Percentiles rank a stretch among this genome's conserved stretches.
Conservation (phyloP, 2,329 filamentous ascomycete species). For the Colletotrichum nymphaeae region DNA sequence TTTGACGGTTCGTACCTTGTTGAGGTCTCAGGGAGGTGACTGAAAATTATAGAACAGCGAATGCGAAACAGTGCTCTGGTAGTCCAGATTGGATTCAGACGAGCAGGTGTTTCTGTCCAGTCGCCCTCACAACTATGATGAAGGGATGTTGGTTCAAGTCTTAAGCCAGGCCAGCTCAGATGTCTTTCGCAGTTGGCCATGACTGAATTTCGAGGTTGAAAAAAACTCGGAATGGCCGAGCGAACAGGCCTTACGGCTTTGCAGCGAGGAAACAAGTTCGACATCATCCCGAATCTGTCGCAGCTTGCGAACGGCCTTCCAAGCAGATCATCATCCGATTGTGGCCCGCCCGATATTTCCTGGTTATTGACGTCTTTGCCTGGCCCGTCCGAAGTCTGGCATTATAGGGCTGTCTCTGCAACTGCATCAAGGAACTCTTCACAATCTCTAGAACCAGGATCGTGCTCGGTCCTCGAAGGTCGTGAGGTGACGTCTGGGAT, state of each 20-base stretch:
- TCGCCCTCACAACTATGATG: not conserved
- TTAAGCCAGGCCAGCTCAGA: not conserved
- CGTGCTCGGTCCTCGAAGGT: not conserved
- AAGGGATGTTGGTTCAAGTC: not conserved
- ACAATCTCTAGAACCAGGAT: not conserved
- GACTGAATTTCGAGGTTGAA: not conserved
- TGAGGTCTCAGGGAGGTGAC: not conserved
- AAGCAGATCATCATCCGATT: constrained; percentile 1
- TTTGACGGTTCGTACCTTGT: not conserved
- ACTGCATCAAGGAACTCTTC: not conserved
- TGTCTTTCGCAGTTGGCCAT: not conserved
- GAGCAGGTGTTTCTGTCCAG: not conserved
- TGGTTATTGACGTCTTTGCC: not conserved
- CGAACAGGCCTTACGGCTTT: not conserved
- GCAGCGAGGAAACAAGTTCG: not conserved
- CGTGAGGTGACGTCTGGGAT: not conserved
- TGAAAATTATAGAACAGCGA: not conserved
- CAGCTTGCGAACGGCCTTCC: constrained; percentile 12
- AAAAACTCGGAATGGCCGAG: not conserved
- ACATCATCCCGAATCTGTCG: constrained; percentile 4
- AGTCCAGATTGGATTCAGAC: too few relatives aligned
- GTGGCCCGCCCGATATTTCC: not conserved
- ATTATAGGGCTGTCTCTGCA: constrained; percentile 11
- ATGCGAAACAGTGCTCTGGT: too few relatives aligned
- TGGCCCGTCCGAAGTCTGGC: constrained; percentile 8